A percentile compares a stretch with the other conserved stretches of the same genome.
These are phyloP conservation scores for Fusarium aywerte DNA, from an alignment of 2,329 filamentous ascomycete species.

Conservation along the genomic window DNA sequence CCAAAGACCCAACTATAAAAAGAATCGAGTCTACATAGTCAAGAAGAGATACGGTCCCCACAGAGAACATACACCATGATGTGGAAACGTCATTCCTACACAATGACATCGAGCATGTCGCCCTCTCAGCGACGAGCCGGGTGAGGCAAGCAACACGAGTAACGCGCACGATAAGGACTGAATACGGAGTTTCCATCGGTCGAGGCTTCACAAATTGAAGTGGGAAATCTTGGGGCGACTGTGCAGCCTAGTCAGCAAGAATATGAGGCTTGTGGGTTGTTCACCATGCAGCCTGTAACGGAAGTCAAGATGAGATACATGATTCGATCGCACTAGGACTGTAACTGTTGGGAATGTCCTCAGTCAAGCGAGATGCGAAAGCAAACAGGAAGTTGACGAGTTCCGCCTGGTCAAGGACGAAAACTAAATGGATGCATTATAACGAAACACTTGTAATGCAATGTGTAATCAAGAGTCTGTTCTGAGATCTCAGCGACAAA, in stretches of 20 bases:
- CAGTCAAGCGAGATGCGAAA: no score
- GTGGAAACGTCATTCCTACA: constrained; percentile 9
- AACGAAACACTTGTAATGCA: background rate
- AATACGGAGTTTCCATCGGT: constrained; percentile 60
- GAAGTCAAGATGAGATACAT: background rate
- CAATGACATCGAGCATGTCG: constrained; percentile 56
- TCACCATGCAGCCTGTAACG: constrained; percentile 59
- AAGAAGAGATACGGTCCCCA: no score
- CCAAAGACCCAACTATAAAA: background rate
- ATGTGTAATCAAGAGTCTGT: background rate
- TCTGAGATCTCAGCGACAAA: no score
- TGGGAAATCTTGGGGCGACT: constrained; percentile 55
- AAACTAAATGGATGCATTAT: background rate
- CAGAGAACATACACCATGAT: constrained; percentile 5
- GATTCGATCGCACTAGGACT: background rate
- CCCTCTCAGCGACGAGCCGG: constrained; percentile 66
- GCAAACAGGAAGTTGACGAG: no score
- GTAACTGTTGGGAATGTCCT: background rate
- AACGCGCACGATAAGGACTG: constrained; percentile 56
- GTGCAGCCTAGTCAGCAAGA: constrained; percentile 66
- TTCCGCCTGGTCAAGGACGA: background rate
- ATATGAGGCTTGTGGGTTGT: constrained; percentile 64
- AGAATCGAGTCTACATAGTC: no score
- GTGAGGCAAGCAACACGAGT: constrained; percentile 62
- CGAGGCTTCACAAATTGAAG: background rate